Base-by-base conservation (phyloP, 495 filamentous ascomycete species). In the Trichoderma orchidacearum region DNA sequence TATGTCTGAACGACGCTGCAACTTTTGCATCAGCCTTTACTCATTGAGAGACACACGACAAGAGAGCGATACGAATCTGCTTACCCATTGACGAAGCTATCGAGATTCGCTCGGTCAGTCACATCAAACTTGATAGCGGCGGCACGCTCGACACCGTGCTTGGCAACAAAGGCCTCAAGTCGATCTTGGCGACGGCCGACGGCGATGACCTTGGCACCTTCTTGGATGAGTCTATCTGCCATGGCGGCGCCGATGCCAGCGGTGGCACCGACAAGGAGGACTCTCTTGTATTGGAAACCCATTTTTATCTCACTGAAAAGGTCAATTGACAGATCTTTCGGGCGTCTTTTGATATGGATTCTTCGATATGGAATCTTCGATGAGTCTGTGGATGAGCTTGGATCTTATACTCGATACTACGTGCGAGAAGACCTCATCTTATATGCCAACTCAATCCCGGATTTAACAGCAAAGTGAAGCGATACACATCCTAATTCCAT, bases 191-290 rank as follows among this genome's bases (percentile, higher is more conserved):
- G 73, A 6, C 86, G 74, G 9, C 86, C 87, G 17, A 82, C 73
- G 15, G 79, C 76, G 25, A 88, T 78, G 15, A 89, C 75, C 48
- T 72, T 70, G 63, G 75, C 73, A 27, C 81, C 85, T 53, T 79
- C 75, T 25, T 78, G 64, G 15, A 89, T 71, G 58, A 90, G 66
- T 56, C 78, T 81, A 56, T 76, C 75, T 3, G 85, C 82, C 27
- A 90, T 69, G 0, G 81, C 83, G 25, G 72, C 64, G 51, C 87
- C 86, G 58, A 90, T 89, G 56, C 86, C 85, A 17, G 79, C 79
- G 12, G 85, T 89, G 34, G 84, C 85, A 27, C 87, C 85, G 53
- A 88, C 73, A 56, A 89, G 62, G 18, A 90, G 81, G 30, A 87
- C 79, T 56, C 79, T 84, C 58, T 84, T 83, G 67, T 87, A 89